Percentiles rank a stretch among this genome's conserved stretches.
Evolutionary conservation across 192 early-diverging fungal species (phyloP).

Genomic region (Dissophora ornata): DNA sequence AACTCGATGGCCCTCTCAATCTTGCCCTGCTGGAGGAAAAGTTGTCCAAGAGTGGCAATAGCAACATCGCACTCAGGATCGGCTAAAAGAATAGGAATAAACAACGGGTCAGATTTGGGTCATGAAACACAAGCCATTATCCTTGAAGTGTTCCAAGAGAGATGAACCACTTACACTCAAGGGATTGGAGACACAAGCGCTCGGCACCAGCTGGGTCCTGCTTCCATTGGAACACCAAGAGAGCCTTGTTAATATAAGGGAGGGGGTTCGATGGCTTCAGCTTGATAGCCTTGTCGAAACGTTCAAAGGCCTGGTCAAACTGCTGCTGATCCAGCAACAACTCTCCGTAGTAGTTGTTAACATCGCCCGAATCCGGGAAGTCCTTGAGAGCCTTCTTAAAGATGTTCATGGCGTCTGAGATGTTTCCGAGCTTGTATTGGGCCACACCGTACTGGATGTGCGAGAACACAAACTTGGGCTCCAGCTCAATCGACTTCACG

Average conservation of each 20-base stretch:
- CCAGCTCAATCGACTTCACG: slow-evolving; percentile 79
- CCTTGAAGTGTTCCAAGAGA: too few species aligned
- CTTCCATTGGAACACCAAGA: slow-evolving; percentile 81
- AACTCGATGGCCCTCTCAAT: slow-evolving; percentile 85
- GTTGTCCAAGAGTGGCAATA: slow-evolving; percentile 79
- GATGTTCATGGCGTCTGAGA: slow-evolving; percentile 76
- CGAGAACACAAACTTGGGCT: slow-evolving; percentile 86
- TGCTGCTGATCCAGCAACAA: slow-evolving; percentile 88
- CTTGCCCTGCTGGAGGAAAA: slow-evolving; percentile 88
- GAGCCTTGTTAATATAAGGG: slow-evolving; percentile 98
- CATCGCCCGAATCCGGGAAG: slow-evolving; percentile 86
- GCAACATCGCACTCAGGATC: slow-evolving; percentile 98
- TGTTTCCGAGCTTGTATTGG: slow-evolving; percentile 90
- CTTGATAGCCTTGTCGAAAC: slow-evolving; percentile 91
- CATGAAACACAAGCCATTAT: neutral
- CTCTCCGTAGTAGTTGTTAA: slow-evolving; percentile 98
- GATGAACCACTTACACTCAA: slow-evolving; percentile 63
- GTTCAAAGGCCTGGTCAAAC: slow-evolving; percentile 82
- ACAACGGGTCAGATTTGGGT: neutral
- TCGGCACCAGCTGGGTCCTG: slow-evolving; percentile 80
- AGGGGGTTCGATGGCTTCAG: slow-evolving; percentile 87
- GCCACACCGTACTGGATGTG: slow-evolving; percentile 95
- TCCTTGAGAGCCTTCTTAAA: slow-evolving; percentile 84
- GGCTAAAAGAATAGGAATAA: slow-evolving; percentile 55
- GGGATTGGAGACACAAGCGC: slow-evolving; percentile 79